Evolutionary conservation across 345 rosid genomes (phyloP).

Genomic region (Erysimum cheiranthoides): DNA sequence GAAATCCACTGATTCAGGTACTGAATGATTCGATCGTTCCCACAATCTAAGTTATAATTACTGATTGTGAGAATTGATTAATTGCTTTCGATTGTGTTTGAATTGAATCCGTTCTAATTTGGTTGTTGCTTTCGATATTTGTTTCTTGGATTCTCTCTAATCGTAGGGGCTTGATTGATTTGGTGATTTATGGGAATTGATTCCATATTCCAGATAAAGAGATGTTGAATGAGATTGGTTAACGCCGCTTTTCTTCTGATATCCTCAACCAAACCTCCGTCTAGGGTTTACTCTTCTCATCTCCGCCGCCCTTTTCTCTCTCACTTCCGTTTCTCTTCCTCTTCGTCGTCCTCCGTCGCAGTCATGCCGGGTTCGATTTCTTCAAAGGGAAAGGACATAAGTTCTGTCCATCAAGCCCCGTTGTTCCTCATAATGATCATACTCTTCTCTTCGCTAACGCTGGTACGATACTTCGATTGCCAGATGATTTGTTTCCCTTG

Average conservation of each 20-base stretch:
- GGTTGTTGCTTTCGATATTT: too few relatives aligned
- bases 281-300: slow-evolving; percentile 45
- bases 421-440: slow-evolving; percentile 89
- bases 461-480: slow-evolving; percentile 51
- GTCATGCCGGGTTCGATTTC: slow-evolving; percentile 54
- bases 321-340: slow-evolving; percentile 21
- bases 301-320: slow-evolving; percentile 40
- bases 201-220: too few relatives aligned
- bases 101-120: too few relatives aligned
- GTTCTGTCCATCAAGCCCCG: slow-evolving; percentile 90
- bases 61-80: too few relatives aligned
- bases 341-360: slow-evolving; percentile 23
- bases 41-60: too few relatives aligned
- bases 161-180: too few relatives aligned
- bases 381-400: slow-evolving; percentile 71
- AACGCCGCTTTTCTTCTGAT: slow-evolving; percentile 28
- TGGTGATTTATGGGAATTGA: too few relatives aligned
- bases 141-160: too few relatives aligned
- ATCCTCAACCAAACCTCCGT: slow-evolving; percentile 35
- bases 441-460: slow-evolving; percentile 95
- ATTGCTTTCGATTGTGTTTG: too few relatives aligned
- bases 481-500: background rate
- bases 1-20: too few relatives aligned
- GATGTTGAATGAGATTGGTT: slow-evolving; percentile 43
- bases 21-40: too few relatives aligned